phyloP scores from a whole-genome alignment of 1,139 yeast genomes.

The Hemisphaericaspora xylanilytica region DNA sequence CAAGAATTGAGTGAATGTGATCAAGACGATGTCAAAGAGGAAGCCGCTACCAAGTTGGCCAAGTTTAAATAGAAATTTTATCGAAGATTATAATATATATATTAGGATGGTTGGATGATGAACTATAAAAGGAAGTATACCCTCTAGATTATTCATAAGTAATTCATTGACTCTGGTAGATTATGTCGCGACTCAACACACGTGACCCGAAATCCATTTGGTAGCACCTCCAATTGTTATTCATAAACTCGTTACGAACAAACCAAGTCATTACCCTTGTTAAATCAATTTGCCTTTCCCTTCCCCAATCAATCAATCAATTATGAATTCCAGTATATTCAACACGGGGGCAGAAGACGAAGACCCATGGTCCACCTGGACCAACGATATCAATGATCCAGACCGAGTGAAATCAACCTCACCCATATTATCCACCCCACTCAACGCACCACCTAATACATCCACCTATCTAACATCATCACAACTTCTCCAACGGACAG shows the following conservation, averaged over 20 bases:
- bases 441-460: neutral
- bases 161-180: no score
- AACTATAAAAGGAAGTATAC: neutral
- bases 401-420: slow-evolving; percentile 5
- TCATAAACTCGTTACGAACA: no score
- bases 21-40: slow-evolving; percentile 53
- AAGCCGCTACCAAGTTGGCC: slow-evolving; percentile 51
- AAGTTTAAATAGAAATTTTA: slow-evolving; percentile 31
- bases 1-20: slow-evolving; percentile 51
- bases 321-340: slow-evolving; percentile 20
- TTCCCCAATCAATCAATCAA: slow-evolving; percentile 1
- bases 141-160: no score
- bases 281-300: no score
- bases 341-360: slow-evolving; percentile 18
- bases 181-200: no score
- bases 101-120: neutral
- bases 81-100: neutral
- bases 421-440: slow-evolving; percentile 6
- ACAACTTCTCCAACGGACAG: slow-evolving; percentile 18
- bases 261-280: no score
- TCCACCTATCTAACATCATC: slow-evolving; percentile 25
- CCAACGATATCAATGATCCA: slow-evolving; percentile 13
- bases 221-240: no score
- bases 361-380: slow-evolving; percentile 46
- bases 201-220: no score